Evolutionary conservation across 2,329 filamentous ascomycete species (phyloP), one percentile per base, ranked within the genome.

Genomic region (Penicillium aurantiogriseum): DNA sequence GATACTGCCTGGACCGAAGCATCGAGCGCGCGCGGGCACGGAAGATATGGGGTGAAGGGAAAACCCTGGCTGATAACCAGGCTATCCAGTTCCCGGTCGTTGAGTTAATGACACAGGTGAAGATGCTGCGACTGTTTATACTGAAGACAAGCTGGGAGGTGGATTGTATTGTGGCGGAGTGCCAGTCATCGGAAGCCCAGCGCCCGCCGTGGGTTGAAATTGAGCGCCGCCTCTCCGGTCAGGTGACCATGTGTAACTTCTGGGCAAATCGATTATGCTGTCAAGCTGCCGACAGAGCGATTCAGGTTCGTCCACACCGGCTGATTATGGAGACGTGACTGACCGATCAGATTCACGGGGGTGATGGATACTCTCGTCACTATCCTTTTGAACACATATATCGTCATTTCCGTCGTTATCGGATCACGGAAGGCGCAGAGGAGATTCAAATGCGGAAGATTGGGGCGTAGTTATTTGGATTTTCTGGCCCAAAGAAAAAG

Each of bases 391-490:
- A 87, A 71, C 84, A 87, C 63, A 87, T 87, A 49, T 87, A 85
- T 81, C 77, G 85, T 50, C 84, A 87, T 72, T 85, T 87, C 69
- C 74, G 85, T 40, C 75, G 83, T 25, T 87, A 87, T 65, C 73
- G 85, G 36, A 88, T 87, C 60, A 87, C 85, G 0, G 85, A 87
- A 67, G 85, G 84, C 0, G 84, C 82, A 54, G 85, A 87, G 68
- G 84, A 87, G 74, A 85, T 87, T 51, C 84, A 87, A 71, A 87
- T 87, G 80, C 76, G 84, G n/a, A 86, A 86, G 71, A 79, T 87
- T 10, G 84, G 83, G 0, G 83, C 81, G 10, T 85, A 82, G 70
- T 61, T 85, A 43, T 85, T 86, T 68, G 83, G 81, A 0, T 84
- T 71, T 56, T 61, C 59, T 19, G 63, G 62, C 9, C 62, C 63